Evolutionary conservation across 2,329 filamentous ascomycete genomes (phyloP).

Genomic region (Juglanconis sp.): DNA sequence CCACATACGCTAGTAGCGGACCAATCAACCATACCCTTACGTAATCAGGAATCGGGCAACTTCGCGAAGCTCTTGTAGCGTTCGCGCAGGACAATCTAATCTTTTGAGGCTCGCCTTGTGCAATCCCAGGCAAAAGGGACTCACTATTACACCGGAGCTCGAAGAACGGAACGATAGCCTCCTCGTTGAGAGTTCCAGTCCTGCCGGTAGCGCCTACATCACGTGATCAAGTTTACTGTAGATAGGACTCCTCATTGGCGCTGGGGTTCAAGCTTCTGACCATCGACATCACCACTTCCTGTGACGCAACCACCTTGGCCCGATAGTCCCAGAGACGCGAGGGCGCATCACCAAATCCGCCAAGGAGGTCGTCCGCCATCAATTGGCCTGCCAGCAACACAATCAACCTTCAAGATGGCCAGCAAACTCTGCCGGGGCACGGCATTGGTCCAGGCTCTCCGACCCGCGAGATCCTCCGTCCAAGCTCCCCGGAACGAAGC

Average conservation of each 20-base stretch:
- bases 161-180: not conserved
- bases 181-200: not conserved
- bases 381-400: conserved; percentile 42
- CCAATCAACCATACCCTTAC: not conserved
- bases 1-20: not conserved
- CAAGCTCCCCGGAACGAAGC: conserved; percentile 36
- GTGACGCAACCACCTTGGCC: not conserved
- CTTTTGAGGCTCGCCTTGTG: no score
- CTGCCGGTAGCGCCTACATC: not conserved
- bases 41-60: no score
- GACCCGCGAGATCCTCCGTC: conserved; percentile 46
- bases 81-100: no score
- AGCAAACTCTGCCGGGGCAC: conserved; percentile 57
- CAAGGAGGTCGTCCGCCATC: conserved; percentile 23
- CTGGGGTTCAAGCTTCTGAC: not conserved
- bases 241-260: not conserved
- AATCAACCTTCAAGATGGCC: conserved; percentile 48
- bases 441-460: conserved; percentile 53
- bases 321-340: conserved; percentile 1
- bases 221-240: not conserved
- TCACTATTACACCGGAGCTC: not conserved
- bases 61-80: no score
- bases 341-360: not conserved
- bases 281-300: conserved; percentile 17
- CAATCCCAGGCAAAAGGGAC: not conserved